Conservation (phyloP, 2,329 filamentous ascomycete species). For the Myriangium duriaei region DNA sequence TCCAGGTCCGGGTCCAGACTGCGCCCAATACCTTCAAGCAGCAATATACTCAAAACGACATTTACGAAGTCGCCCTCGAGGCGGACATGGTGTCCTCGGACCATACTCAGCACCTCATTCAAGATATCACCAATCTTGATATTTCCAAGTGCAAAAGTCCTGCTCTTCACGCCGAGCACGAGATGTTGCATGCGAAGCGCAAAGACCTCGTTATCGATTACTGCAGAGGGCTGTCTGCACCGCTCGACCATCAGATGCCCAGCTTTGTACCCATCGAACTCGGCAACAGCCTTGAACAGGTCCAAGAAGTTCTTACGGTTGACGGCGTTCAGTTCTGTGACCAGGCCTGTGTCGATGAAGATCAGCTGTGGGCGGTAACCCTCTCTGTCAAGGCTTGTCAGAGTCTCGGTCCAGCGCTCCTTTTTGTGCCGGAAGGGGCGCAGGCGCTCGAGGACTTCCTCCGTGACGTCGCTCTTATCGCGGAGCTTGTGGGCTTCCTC, state of each 20-base stretch:
- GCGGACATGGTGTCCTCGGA: slow-evolving; percentile 79
- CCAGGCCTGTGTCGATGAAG: slow-evolving; percentile 92
- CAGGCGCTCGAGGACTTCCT: slow-evolving; percentile 70
- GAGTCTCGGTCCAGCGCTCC: slow-evolving; percentile 58
- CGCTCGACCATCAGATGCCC: slow-evolving; percentile 93
- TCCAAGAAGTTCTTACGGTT: slow-evolving; percentile 90
- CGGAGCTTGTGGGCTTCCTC: neutral
- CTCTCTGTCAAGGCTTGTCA: slow-evolving; percentile 67
- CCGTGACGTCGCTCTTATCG: slow-evolving; percentile 63
- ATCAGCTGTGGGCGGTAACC: slow-evolving; percentile 89
- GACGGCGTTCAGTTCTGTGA: slow-evolving; percentile 77
- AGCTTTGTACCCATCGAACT: slow-evolving; percentile 93
- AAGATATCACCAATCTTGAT: slow-evolving; percentile 94
- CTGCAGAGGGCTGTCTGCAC: slow-evolving; percentile 81
- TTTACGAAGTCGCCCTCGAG: slow-evolving; percentile 98
- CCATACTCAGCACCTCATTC: slow-evolving; percentile 82
- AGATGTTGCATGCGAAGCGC: slow-evolving; percentile 95
- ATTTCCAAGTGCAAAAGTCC: slow-evolving; percentile 81
- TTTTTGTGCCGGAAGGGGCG: slow-evolving; percentile 55
- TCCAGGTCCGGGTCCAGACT: slow-evolving; percentile 78
- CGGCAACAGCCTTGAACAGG: slow-evolving; percentile 87
- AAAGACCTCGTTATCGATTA: slow-evolving; percentile 81
- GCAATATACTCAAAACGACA: slow-evolving; percentile 85
- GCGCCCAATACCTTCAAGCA: slow-evolving; percentile 87
- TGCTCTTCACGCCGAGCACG: slow-evolving; percentile 77